These are phyloP conservation scores for Podospora tetraspora DNA, from an alignment of 495 filamentous ascomycete genomes.

Conservation along the genomic window DNA sequence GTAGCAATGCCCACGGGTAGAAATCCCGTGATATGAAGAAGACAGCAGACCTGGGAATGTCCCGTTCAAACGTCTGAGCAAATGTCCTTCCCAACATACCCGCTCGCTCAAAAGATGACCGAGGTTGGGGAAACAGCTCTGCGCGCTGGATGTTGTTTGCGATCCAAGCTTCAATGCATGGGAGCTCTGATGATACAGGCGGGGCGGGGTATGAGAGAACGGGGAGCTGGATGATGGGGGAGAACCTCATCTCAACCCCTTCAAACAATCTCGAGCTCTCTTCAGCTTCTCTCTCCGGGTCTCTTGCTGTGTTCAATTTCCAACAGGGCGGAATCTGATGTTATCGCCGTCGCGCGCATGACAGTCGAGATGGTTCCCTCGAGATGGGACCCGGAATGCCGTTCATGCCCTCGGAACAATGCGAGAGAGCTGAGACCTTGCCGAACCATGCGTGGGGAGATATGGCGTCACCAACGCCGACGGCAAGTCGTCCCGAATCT, in stretches of 20 bases:
- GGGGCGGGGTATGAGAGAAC: not conserved
- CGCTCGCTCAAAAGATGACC: not conserved
- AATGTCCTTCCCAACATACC: not conserved
- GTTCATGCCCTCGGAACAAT: not conserved
- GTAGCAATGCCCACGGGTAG: not conserved
- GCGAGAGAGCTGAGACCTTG: not conserved
- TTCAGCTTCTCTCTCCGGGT: not conserved
- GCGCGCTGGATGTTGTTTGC: not conserved
- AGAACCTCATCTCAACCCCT: not conserved
- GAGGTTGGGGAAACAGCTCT: not conserved
- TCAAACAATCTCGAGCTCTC: not conserved
- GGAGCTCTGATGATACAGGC: not conserved
- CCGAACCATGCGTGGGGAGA: not conserved
- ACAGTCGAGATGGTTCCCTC: not conserved
- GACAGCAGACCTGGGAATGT: not conserved
- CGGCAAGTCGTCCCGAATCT: not conserved
- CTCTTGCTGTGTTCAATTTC: not conserved
- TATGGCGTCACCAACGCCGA: not conserved
- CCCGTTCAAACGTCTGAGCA: not conserved
- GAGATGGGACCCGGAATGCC: not conserved
- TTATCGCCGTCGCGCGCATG: not conserved
- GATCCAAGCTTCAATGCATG: not conserved
- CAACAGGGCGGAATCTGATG: not conserved
- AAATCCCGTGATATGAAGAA: not conserved
- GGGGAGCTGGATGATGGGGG: not conserved